phyloP scores from a whole-genome alignment of 495 filamentous ascomycete genomes.

The Talaromyces adpressus region DNA sequence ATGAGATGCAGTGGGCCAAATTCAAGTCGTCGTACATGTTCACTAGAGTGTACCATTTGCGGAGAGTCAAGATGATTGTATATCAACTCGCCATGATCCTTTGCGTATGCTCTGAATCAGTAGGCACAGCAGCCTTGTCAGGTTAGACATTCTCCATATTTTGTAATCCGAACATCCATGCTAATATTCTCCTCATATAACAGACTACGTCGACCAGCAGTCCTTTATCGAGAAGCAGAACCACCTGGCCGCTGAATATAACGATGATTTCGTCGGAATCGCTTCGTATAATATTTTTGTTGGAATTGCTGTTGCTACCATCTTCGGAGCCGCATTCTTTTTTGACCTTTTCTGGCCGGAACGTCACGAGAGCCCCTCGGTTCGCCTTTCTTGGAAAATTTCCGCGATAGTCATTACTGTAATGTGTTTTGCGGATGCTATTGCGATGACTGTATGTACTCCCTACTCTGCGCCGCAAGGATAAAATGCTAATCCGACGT shows the following conservation, averaged over 20 bases:
- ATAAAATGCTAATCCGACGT: no score
- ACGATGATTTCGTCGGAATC: slow-evolving; percentile 42
- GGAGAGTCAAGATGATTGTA: slow-evolving; percentile 45
- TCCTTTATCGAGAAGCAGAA: slow-evolving; percentile 25
- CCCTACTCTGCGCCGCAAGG: neutral
- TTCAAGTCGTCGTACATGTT: slow-evolving; percentile 46
- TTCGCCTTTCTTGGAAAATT: slow-evolving; percentile 40
- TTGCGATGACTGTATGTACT: slow-evolving; percentile 31
- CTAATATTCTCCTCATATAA: neutral
- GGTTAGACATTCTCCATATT: slow-evolving; percentile 19
- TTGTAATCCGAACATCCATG: neutral
- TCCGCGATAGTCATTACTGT: slow-evolving; percentile 33
- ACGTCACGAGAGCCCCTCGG: slow-evolving; percentile 31
- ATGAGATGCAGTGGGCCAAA: slow-evolving; percentile 43
- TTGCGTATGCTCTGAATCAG: slow-evolving; percentile 43
- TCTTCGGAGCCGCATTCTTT: slow-evolving; percentile 49
- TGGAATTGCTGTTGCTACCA: slow-evolving; percentile 43
- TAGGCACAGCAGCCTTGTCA: slow-evolving; percentile 42
- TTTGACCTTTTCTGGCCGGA: slow-evolving; percentile 50
- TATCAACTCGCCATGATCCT: slow-evolving; percentile 48
- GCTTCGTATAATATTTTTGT: slow-evolving; percentile 46
- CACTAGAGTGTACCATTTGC: slow-evolving; percentile 38
- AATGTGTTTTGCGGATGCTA: slow-evolving; percentile 31
- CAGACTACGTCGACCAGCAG: slow-evolving; percentile 45
- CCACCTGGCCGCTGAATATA: slow-evolving; percentile 25